A percentile compares a stretch with the other conserved stretches of the same genome.
Evolutionary conservation across 2,329 filamentous ascomycete species (phyloP).

Genomic region (Thielaviopsis euricoi): DNA sequence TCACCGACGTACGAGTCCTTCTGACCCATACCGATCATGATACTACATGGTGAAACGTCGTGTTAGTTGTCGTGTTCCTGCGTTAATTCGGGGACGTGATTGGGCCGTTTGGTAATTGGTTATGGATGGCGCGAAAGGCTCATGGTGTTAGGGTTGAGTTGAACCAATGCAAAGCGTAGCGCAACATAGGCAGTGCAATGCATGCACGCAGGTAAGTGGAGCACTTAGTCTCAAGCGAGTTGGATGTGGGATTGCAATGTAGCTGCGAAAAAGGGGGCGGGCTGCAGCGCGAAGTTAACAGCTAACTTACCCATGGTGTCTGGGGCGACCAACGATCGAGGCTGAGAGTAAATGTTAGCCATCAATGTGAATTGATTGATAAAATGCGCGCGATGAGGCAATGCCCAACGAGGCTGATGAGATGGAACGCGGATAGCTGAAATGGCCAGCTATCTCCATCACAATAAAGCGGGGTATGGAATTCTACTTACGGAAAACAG

Average conservation of each 20-base stretch:
- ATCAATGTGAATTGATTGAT: not conserved
- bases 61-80: slow-evolving; percentile 18
- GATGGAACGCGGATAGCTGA: slow-evolving; percentile 10
- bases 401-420: slow-evolving; percentile 11
- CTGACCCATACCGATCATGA: slow-evolving; percentile 99
- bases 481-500: slow-evolving; percentile 99
- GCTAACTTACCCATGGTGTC: slow-evolving; percentile 89
- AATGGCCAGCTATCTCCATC: slow-evolving; percentile 5
- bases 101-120: not conserved
- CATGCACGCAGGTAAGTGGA: not conserved
- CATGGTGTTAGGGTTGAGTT: not conserved
- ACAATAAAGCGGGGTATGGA: slow-evolving; percentile 22
- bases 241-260: not conserved
- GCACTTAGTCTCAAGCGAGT: not conserved
- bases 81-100: not conserved
- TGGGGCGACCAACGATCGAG: slow-evolving; percentile 98
- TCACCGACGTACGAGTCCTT: slow-evolving; percentile 99
- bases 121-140: not conserved
- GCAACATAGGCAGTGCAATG: not conserved
- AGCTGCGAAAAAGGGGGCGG: not conserved
- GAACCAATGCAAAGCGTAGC: not conserved
- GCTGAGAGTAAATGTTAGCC: slow-evolving; percentile 35
- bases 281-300: not conserved
- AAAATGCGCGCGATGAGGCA: not conserved
- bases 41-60: slow-evolving; percentile 37